Conservation (phyloP, 1,139 yeast genomes). For the Saccharomyces hybrid region DNA sequence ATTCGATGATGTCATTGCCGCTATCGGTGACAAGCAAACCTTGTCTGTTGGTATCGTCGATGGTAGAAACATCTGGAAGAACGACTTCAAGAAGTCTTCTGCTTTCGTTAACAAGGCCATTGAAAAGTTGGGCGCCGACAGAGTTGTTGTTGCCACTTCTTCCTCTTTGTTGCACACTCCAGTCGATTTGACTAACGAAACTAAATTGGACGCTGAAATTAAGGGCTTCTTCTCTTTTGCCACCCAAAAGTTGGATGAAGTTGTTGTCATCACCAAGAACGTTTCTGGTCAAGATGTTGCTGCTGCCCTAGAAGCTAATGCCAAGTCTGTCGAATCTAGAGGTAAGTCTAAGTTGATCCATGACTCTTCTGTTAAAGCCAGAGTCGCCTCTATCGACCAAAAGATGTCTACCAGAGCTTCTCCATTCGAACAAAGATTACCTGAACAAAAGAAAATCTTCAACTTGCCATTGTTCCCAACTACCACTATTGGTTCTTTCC, state of each 20-base stretch:
- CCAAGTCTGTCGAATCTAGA: conserved; percentile 81
- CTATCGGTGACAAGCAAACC: conserved; percentile 60
- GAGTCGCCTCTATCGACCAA: conserved; percentile 76
- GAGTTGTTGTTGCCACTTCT: conserved; percentile 88
- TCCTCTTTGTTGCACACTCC: conserved; percentile 98
- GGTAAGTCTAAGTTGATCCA: conserved; percentile 80
- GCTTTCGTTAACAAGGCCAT: conserved; percentile 75
- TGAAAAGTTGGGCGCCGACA: conserved; percentile 77
- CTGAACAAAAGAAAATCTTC: conserved; percentile 77
- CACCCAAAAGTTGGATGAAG: conserved; percentile 89
- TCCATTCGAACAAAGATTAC: conserved; percentile 81
- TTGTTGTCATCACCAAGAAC: conserved; percentile 84
- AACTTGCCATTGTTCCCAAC: conserved; percentile 98
- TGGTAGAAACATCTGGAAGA: conserved; percentile 99
- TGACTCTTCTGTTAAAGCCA: conserved; percentile 82
- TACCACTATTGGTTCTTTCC: conserved; percentile 99
- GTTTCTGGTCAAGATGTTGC: conserved; percentile 74
- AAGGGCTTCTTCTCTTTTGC: conserved; percentile 99
- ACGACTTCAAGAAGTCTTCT: conserved; percentile 83
- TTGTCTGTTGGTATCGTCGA: conserved; percentile 95
- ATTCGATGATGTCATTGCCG: conserved; percentile 70
- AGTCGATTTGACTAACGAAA: conserved; percentile 87
- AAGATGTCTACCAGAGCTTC: conserved; percentile 77
- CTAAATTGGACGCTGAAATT: conserved; percentile 80
- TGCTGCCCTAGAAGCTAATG: conserved; percentile 68